A percentile compares a stretch with the other conserved stretches of the same genome.
phyloP scores from a whole-genome alignment of 306 rosid genomes.

The Albizia julibrissin region DNA sequence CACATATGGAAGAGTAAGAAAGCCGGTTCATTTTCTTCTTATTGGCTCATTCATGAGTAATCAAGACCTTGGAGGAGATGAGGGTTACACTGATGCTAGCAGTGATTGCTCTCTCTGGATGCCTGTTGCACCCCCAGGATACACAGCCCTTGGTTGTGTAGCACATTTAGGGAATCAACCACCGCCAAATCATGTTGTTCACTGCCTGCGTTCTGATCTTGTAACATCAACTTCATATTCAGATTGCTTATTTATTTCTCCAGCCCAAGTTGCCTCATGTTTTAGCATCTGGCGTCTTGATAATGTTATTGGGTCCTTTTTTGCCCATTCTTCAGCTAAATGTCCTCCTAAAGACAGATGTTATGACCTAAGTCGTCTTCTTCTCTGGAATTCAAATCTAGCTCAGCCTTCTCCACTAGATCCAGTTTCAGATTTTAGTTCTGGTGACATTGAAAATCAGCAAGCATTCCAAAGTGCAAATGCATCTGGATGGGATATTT shows the following conservation, averaged over 20 bases:
- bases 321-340: slow-evolving; percentile 66
- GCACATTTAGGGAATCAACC: slow-evolving; percentile 74
- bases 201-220: slow-evolving; percentile 92
- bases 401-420: slow-evolving; percentile 47
- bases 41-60: slow-evolving; percentile 69
- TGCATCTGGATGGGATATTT: slow-evolving; percentile 84
- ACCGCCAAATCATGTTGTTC: slow-evolving; percentile 75
- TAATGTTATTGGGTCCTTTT: slow-evolving; percentile 83
- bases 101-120: slow-evolving; percentile 89
- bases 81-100: slow-evolving; percentile 43
- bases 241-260: slow-evolving; percentile 65
- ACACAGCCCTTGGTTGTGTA: slow-evolving; percentile 83
- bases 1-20: slow-evolving; percentile 87
- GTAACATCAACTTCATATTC: slow-evolving; percentile 70
- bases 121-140: slow-evolving; percentile 93
- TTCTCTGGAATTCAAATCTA: slow-evolving; percentile 68
- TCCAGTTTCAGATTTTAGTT: slow-evolving; percentile 47
- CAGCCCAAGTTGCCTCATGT: slow-evolving; percentile 60
- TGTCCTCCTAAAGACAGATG: slow-evolving; percentile 53
- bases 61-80: slow-evolving; percentile 57
- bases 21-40: slow-evolving; percentile 75
- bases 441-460: slow-evolving; percentile 53
- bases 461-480: slow-evolving; percentile 49
- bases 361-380: slow-evolving; percentile 86
- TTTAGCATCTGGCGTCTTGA: slow-evolving; percentile 96